Conservation (phyloP, 768 basidiomycete species). For the Baorangia bicolor region DNA sequence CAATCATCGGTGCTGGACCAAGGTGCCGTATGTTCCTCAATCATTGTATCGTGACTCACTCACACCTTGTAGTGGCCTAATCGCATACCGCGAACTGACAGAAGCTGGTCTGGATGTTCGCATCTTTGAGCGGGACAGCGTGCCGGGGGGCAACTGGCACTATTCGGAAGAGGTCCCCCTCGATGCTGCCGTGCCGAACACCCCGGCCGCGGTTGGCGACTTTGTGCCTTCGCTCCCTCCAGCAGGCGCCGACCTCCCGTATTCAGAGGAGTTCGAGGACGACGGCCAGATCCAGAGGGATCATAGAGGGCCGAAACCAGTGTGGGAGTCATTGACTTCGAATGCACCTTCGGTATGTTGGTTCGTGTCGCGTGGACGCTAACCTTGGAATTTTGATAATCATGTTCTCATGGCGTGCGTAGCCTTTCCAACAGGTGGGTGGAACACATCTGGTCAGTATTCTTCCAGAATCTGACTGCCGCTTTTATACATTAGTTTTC, state of each 20-base stretch:
- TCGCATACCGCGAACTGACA: constrained; percentile 13
- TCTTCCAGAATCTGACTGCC: not conserved
- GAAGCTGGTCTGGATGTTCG: constrained; percentile 17
- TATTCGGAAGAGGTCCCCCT: constrained; percentile 15
- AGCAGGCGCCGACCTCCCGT: constrained; percentile 1
- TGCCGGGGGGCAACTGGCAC: constrained; percentile 15
- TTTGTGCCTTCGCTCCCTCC: constrained; percentile 14
- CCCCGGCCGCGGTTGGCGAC: not conserved
- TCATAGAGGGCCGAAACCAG: constrained; percentile 10
- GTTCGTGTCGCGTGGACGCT: not conserved
- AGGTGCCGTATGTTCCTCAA: not conserved
- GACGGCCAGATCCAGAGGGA: constrained; percentile 4
- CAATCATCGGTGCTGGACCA: constrained; percentile 16
- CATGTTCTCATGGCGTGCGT: not conserved
- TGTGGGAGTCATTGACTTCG: constrained; percentile 16
- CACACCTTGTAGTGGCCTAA: constrained; percentile 5
- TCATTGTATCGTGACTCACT: not conserved
- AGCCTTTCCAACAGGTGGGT: constrained; percentile 6
- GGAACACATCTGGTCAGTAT: not conserved
- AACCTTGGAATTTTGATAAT: not conserved
- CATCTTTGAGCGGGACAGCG: constrained; percentile 16
- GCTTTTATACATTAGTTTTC: not conserved
- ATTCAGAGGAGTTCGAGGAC: constrained; percentile 9
- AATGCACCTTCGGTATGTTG: constrained; percentile 13
- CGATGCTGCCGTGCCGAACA: constrained; percentile 13